Base-by-base conservation (phyloP, 495 filamentous ascomycete genomes). In the Hyaloscypha bicolor region DNA sequence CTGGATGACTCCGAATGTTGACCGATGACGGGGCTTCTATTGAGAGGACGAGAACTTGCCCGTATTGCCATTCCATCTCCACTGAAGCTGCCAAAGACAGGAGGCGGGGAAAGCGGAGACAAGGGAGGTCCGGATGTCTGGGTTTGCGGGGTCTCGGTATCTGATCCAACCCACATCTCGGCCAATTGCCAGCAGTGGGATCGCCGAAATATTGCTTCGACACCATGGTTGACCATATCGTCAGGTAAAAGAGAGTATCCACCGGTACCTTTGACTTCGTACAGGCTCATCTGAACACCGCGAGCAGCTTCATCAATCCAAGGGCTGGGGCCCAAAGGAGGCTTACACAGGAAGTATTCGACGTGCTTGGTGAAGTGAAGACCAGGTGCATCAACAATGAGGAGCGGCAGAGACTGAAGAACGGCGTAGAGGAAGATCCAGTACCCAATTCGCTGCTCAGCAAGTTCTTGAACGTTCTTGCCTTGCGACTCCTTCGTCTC, bases 351-450 rank as follows among this genome's bases (percentile, higher is more conserved):
- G 81, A 97, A 98, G 79, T 98, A 97, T 76, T 97, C 96, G 12
- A 96, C 93, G 4, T 88, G 90, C 33, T 97, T 87, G 0, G 85
- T 90, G 69, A 83, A 94, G 65, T 85, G 84, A 51, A 97, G 77
- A 12, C 87, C 91, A 2, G 91, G 91, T 4, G 92, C 93, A 78
- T 98, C 96, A 31, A 96, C 85, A 2, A 96, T 91, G 5, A 97
- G 81, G 83, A 97, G 87, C 1, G 96, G 96, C 16, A 98, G 86
- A 0, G 93, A 89, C 77, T 99, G 94, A 14, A 98, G 82, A 16
- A 97, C 87, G 30, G 89, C 91, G 76, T 99, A 98, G 55, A 97
- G 81, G 83, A 99, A 96, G 52, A 99, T 85, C 96, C 96, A 99
- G 73, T 94, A 87, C 21, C 95, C 95, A 39, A 88, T 85, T 30